Evolutionary conservation across 2,329 filamentous ascomycete genomes (phyloP).

Genomic region (Hypoxylon sp.): DNA sequence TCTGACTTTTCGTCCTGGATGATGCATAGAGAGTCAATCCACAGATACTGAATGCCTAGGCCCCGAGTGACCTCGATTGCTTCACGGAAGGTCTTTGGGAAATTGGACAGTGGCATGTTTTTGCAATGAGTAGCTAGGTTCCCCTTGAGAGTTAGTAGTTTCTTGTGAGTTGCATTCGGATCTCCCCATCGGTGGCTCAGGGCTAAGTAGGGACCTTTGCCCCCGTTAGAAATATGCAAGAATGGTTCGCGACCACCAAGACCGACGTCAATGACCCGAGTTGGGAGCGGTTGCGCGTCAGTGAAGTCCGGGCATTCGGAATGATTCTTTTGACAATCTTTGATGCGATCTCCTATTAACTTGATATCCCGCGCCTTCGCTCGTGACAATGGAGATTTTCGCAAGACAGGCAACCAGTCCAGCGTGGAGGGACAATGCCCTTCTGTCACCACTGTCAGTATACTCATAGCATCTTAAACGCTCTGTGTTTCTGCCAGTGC

Average conservation of each 20-base stretch:
- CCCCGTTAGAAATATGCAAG: slow-evolving; percentile 2
- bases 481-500: neutral
- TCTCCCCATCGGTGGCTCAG: slow-evolving; percentile 18
- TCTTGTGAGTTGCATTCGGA: slow-evolving; percentile 8
- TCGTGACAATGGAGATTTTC: slow-evolving; percentile 1
- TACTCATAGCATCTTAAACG: neutral
- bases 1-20: slow-evolving; percentile 7
- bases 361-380: slow-evolving; percentile 9
- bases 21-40: slow-evolving; percentile 22
- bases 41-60: slow-evolving; percentile 4
- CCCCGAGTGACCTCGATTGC: slow-evolving; percentile 5
- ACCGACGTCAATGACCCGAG: slow-evolving; percentile 12
- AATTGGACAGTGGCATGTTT: slow-evolving; percentile 5
- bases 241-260: slow-evolving; percentile 6
- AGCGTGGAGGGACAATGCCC: neutral
- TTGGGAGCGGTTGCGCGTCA: slow-evolving; percentile 2
- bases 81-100: slow-evolving; percentile 15
- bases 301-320: slow-evolving; percentile 2
- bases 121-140: slow-evolving; percentile 6
- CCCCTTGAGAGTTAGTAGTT: slow-evolving; percentile 7
- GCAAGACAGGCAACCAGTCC: slow-evolving; percentile 2
- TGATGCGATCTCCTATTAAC: neutral
- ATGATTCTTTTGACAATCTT: slow-evolving; percentile 8
- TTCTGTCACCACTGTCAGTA: slow-evolving; percentile 2
- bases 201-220: slow-evolving; percentile 1